Conservation (phyloP, 495 filamentous ascomycete species). For the Ramalina peruviana region DNA sequence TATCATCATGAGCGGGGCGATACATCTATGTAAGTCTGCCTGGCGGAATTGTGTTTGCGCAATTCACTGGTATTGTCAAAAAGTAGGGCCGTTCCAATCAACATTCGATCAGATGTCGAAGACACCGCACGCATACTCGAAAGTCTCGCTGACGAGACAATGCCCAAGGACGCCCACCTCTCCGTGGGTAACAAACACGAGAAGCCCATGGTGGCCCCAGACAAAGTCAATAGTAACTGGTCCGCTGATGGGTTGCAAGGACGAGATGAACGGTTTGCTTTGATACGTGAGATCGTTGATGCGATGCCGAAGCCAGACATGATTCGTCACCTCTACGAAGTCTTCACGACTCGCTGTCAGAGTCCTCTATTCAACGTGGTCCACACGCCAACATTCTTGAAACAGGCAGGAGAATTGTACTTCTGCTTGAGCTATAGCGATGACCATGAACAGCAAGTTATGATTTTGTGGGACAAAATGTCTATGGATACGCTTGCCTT, state of each 20-base stretch:
- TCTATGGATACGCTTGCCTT: constrained; percentile 8
- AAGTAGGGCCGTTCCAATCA: background rate
- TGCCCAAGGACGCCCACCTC: background rate
- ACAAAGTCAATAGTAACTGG: constrained; percentile 5
- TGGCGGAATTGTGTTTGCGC: background rate
- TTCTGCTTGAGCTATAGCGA: background rate
- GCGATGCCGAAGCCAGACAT: constrained; percentile 11
- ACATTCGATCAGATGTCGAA: background rate
- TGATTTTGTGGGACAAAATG: background rate
- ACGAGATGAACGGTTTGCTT: background rate
- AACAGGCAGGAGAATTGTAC: constrained; percentile 4
- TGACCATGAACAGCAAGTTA: background rate
- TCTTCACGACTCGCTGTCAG: constrained; percentile 21
- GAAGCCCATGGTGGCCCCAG: background rate
- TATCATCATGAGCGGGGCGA: too few relatives aligned
- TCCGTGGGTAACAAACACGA: background rate
- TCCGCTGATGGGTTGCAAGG: background rate
- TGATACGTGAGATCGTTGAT: constrained; percentile 17
- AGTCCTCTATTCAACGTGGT: constrained; percentile 18
- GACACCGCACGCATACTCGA: background rate
- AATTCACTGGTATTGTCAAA: background rate
- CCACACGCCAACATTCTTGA: constrained; percentile 17
- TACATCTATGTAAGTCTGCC: too few relatives aligned
- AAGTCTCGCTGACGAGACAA: background rate
- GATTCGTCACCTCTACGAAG: constrained; percentile 12